Percentiles rank a stretch among this genome's conserved stretches.
Evolutionary conservation across 768 basidiomycete species (phyloP).

Genomic region (Cubamyces lactineus): DNA sequence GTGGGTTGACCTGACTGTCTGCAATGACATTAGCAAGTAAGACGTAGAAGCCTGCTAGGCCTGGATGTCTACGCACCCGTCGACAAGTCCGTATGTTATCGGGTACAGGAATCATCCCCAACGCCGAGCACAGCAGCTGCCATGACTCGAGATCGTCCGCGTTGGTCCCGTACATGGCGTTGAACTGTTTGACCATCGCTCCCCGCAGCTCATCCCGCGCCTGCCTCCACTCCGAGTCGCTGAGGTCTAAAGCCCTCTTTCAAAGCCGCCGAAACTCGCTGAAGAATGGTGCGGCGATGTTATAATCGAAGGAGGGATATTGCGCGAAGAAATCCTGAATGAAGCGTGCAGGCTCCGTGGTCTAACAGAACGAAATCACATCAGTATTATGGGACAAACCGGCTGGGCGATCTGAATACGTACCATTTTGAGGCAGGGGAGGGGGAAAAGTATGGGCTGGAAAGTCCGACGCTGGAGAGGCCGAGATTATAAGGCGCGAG

Average conservation of each 20-base stretch:
- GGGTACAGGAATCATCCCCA: constrained; percentile 6
- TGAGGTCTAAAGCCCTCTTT: not conserved
- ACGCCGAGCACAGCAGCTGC: constrained; percentile 12
- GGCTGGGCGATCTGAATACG: not conserved
- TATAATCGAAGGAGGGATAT: constrained; percentile 14
- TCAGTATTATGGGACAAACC: too few relatives aligned
- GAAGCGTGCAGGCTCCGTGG: not conserved
- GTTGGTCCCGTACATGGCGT: constrained; percentile 26
- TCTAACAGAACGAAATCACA: too few relatives aligned
- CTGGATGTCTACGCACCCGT: constrained; percentile 9
- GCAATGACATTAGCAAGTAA: not conserved
- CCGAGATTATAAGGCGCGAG: not conserved
- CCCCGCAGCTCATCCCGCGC: not conserved
- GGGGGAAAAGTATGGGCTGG: not conserved
- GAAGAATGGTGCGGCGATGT: constrained; percentile 6
- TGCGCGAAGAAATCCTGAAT: constrained; percentile 24
- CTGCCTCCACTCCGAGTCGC: not conserved
- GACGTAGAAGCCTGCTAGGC: not conserved
- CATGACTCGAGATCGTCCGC: constrained; percentile 16
- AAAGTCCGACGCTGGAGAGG: not conserved
- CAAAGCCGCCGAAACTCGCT: constrained; percentile 20
- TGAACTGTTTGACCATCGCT: constrained; percentile 28
- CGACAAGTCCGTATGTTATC: constrained; percentile 11
- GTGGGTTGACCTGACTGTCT: constrained; percentile 32
- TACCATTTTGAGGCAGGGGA: not conserved